Conservation (phyloP, 345 rosid genomes). For the Populus davidiana region DNA sequence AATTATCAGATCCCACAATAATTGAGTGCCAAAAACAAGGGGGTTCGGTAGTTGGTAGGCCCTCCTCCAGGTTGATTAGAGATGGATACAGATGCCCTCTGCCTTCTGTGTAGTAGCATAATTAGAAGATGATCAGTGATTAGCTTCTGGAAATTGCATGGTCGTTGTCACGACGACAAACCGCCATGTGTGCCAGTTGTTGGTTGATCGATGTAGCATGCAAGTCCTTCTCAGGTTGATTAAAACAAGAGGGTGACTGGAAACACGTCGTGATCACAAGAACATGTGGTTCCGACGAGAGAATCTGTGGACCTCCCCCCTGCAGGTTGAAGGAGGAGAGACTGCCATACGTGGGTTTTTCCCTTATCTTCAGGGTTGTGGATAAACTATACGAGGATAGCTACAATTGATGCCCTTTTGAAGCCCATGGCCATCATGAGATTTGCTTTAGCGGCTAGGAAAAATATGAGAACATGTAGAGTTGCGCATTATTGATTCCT, state of each 20-base stretch:
- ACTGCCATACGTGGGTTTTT: neutral
- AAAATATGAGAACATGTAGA: no score
- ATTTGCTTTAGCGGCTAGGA: no score
- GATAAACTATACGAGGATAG: no score
- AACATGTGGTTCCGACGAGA: neutral
- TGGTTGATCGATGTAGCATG: neutral
- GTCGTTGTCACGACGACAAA: neutral
- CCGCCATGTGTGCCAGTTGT: conserved; percentile 2
- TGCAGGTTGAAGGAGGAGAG: conserved; percentile 1
- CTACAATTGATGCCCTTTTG: no score
- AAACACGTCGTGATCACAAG: neutral
- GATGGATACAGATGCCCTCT: neutral
- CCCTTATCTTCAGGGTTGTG: neutral
- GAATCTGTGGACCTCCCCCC: neutral
- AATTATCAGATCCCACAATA: neutral
- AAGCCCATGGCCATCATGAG: no score
- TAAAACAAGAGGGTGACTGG: neutral
- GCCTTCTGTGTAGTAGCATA: no score
- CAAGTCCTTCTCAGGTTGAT: neutral
- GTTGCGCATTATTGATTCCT: no score
- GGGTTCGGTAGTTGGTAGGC: neutral
- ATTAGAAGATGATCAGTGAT: neutral
- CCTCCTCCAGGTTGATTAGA: neutral
- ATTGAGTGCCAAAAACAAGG: neutral
- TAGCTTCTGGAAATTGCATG: no score